Conservation (phyloP, 352 stramenopile species). For the Pythium monospermum region DNA sequence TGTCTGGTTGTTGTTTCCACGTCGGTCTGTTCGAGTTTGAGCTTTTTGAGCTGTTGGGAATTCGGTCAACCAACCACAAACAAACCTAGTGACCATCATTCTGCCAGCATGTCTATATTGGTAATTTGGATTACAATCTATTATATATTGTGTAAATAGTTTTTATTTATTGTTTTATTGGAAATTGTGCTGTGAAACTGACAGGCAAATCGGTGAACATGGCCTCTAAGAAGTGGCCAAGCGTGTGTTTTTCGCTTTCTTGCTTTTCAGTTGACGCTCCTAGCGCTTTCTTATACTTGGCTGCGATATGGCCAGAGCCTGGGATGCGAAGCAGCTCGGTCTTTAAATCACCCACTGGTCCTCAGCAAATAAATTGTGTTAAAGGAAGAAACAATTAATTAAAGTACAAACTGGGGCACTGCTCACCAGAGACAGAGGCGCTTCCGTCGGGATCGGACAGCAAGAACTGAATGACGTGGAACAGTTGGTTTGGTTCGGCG, state of each 20-base stretch:
- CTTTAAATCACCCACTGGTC: slow-evolving; percentile 38
- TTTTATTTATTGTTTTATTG: slow-evolving; percentile 9
- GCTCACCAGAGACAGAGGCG: slow-evolving; percentile 74
- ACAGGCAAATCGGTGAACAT: slow-evolving; percentile 36
- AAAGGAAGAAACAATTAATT: too few relatives aligned
- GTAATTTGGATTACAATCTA: background rate
- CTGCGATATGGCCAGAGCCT: slow-evolving; percentile 32
- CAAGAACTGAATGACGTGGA: slow-evolving; percentile 93
- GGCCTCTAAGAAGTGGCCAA: slow-evolving; percentile 45
- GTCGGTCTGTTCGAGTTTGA: slow-evolving; percentile 2
- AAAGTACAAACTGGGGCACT: background rate
- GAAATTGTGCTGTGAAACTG: slow-evolving; percentile 22
- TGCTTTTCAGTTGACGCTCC: slow-evolving; percentile 36
- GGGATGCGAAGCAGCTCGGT: slow-evolving; percentile 43
- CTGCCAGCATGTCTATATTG: background rate
- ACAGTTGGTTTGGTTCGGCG: slow-evolving; percentile 92
- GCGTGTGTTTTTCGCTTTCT: slow-evolving; percentile 38
- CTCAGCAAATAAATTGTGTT: background rate
- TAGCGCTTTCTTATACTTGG: slow-evolving; percentile 35
- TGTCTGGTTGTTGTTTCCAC: slow-evolving; percentile 9
- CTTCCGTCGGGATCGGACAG: slow-evolving; percentile 90
- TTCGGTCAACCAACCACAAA: slow-evolving; percentile 17
- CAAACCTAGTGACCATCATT: slow-evolving; percentile 17
- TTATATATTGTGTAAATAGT: background rate
- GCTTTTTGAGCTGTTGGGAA: background rate